A percentile compares a stretch with the other conserved stretches of the same genome.
phyloP scores from a whole-genome alignment of 805 yeast species.

The Pichia paraexigua region DNA sequence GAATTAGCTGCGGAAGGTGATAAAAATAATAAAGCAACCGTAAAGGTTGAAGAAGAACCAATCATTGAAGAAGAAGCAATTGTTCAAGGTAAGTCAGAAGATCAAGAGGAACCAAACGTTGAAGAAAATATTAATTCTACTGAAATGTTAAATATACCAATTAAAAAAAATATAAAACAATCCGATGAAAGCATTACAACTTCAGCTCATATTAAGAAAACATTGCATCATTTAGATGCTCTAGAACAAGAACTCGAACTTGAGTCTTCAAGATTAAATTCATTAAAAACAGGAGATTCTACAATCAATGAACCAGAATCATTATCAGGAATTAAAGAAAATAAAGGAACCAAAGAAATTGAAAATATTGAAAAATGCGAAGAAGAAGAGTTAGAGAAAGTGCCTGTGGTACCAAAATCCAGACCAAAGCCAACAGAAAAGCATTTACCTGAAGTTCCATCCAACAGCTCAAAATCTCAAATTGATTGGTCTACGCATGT shows the following conservation, averaged over 20 bases:
- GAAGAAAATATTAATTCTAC: not conserved
- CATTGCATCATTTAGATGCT: not conserved
- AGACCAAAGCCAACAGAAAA: conserved; percentile 4
- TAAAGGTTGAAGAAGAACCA: not conserved
- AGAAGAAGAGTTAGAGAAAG: not conserved
- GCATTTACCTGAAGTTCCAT: not conserved
- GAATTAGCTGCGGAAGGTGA: too few species aligned
- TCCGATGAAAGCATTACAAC: not conserved
- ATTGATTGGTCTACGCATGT: not conserved
- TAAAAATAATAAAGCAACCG: not conserved
- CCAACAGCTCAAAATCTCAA: not conserved
- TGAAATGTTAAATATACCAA: not conserved
- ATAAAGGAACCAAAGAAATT: not conserved
- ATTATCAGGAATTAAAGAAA: not conserved
- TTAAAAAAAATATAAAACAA: too few species aligned
- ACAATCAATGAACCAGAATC: not conserved
- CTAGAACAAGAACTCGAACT: not conserved
- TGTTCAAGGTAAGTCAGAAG: not conserved
- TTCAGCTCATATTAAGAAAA: not conserved
- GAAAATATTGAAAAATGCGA: not conserved
- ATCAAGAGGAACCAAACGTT: not conserved
- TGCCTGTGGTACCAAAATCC: conserved; percentile 8
- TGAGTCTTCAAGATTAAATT: not conserved
- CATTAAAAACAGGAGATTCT: not conserved
- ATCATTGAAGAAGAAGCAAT: not conserved